Conservation (phyloP, 257 asterid genomes). For the Solanum pinnatisectum region DNA sequence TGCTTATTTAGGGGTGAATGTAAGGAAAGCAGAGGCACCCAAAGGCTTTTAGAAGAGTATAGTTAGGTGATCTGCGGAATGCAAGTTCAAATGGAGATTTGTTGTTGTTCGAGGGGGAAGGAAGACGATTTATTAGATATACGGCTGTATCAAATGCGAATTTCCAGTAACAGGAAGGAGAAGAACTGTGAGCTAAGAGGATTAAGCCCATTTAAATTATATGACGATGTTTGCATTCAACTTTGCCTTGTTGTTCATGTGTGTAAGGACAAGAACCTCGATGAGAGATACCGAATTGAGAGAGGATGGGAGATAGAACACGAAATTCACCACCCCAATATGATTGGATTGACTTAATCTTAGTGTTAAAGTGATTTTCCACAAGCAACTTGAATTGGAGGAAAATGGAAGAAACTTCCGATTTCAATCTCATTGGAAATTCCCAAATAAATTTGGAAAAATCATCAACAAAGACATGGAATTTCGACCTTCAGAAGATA, state of each 20-base stretch:
- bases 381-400: background rate
- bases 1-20: too few species aligned
- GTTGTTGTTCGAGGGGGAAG: too few species aligned
- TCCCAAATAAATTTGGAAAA: background rate
- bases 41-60: background rate
- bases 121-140: too few species aligned
- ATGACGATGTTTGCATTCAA: background rate
- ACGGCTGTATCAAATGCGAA: too few species aligned
- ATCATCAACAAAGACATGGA: background rate
- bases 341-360: background rate
- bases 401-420: background rate
- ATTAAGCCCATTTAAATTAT: background rate
- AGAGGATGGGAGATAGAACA: background rate
- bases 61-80: background rate
- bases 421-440: background rate
- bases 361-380: background rate
- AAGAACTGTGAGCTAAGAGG: background rate
- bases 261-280: background rate
- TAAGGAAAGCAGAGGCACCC: too few species aligned
- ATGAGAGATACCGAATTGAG: background rate
- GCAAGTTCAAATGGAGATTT: background rate
- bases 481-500: background rate
- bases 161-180: too few species aligned
- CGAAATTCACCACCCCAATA: background rate
- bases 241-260: background rate